Evolutionary conservation across 306 rosid genomes (phyloP).

Genomic region (Mimosa bimucronata): DNA sequence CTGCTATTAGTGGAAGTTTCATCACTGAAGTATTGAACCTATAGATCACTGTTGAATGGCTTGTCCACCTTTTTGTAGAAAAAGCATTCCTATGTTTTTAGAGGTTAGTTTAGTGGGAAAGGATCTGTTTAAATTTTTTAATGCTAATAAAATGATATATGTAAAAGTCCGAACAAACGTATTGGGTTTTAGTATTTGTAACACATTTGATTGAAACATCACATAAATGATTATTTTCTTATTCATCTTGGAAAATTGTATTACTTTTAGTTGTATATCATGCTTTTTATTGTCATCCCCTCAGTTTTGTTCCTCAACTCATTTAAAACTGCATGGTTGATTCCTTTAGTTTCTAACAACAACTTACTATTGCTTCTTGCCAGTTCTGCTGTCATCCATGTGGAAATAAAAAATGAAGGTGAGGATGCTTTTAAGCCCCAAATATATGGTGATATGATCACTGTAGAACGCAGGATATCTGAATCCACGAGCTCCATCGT

Average conservation of each 20-base stretch:
- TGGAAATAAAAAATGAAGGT: constrained; percentile 80
- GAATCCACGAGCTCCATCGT: constrained; percentile 58
- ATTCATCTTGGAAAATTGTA: background rate
- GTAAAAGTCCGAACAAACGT: background rate
- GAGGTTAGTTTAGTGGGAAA: background rate
- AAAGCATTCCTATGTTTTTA: background rate
- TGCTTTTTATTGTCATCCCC: background rate
- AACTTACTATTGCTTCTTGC: constrained; percentile 37
- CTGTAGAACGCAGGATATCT: constrained; percentile 74
- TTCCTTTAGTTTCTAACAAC: background rate
- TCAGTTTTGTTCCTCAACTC: background rate
- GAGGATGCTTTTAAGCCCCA: constrained; percentile 91
- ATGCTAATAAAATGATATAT: constrained; percentile 4
- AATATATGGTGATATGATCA: constrained; percentile 67
- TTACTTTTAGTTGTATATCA: background rate
- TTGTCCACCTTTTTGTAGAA: background rate
- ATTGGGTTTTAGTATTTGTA: background rate
- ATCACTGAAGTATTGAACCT: background rate
- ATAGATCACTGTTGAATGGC: background rate
- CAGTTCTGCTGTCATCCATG: constrained; percentile 75
- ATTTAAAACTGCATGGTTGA: background rate
- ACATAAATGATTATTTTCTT: background rate
- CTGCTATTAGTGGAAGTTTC: background rate
- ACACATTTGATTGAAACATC: background rate
- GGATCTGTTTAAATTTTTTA: background rate